A percentile compares a stretch with the other conserved stretches of the same genome.
Evolutionary conservation across 2,329 filamentous ascomycete genomes (phyloP).

Genomic region (Mycosphaerelloides madeirae): DNA sequence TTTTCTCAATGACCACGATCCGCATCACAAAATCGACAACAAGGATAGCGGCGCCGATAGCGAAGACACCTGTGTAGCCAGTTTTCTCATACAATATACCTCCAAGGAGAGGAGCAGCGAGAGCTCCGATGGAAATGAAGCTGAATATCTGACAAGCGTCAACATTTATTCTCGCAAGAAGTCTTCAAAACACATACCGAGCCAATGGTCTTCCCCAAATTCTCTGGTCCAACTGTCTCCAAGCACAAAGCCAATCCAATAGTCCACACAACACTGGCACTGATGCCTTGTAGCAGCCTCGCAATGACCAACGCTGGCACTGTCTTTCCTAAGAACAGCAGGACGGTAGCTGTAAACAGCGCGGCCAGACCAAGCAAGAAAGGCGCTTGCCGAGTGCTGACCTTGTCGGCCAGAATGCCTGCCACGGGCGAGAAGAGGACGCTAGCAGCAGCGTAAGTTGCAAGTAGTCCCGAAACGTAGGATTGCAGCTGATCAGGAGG

Average conservation of each 20-base stretch:
- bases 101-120: conserved; percentile 56
- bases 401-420: conserved; percentile 53
- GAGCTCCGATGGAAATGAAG: conserved; percentile 54
- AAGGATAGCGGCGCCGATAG: conserved; percentile 51
- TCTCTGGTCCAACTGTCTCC: conserved; percentile 54
- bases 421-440: conserved; percentile 49
- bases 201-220: conserved; percentile 59
- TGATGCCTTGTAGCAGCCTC: conserved; percentile 54
- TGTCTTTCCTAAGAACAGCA: conserved; percentile 50
- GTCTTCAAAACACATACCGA: conserved; percentile 36
- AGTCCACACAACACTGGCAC: conserved; percentile 56
- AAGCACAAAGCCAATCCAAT: conserved; percentile 55
- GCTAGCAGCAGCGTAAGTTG: conserved; percentile 51
- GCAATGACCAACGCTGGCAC: conserved; percentile 49
- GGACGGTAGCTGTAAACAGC: conserved; percentile 50
- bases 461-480: conserved; percentile 51
- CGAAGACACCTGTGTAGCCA: conserved; percentile 57
- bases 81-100: conserved; percentile 57
- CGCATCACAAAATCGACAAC: conserved; percentile 57
- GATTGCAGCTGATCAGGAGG: conserved; percentile 48
- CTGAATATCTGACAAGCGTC: conserved; percentile 46
- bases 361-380: conserved; percentile 54
- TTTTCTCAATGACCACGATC: conserved; percentile 59
- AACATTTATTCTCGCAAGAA: neutral
- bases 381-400: conserved; percentile 51